Conservation (phyloP, 768 basidiomycete species). For the Mycena amicta region DNA sequence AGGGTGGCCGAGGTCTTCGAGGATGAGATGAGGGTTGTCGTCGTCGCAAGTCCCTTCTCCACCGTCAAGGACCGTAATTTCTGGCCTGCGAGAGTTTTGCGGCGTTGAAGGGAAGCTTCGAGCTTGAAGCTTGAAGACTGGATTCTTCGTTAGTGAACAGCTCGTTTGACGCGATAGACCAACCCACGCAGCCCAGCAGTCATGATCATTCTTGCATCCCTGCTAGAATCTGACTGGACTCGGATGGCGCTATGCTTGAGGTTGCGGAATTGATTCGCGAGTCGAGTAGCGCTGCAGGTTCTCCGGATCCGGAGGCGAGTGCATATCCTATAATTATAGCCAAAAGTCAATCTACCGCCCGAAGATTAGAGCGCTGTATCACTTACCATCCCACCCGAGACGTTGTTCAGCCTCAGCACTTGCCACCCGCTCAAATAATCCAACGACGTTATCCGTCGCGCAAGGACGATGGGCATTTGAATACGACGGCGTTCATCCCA, state of each 20-base stretch:
- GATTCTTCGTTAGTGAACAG: not conserved
- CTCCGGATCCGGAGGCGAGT: slow-evolving; percentile 78
- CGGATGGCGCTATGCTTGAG: slow-evolving; percentile 93
- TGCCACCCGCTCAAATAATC: slow-evolving; percentile 81
- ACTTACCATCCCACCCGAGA: slow-evolving; percentile 88
- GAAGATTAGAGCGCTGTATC: not conserved
- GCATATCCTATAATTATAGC: slow-evolving; percentile 68
- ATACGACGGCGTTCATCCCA: slow-evolving; percentile 94
- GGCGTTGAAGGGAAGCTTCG: slow-evolving; percentile 43
- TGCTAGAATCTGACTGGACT: slow-evolving; percentile 91
- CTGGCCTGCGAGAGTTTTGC: slow-evolving; percentile 79
- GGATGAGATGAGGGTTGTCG: slow-evolving; percentile 83
- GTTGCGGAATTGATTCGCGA: slow-evolving; percentile 80
- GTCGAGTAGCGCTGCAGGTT: slow-evolving; percentile 90
- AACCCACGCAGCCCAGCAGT: slow-evolving; percentile 54
- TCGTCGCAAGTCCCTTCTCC: slow-evolving; percentile 92
- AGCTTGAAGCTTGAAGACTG: not conserved
- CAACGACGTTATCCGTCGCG: slow-evolving; percentile 91
- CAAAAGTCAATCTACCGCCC: not conserved
- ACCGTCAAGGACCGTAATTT: slow-evolving; percentile 91
- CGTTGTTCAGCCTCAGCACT: slow-evolving; percentile 78
- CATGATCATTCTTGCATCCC: slow-evolving; percentile 78
- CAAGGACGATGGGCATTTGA: slow-evolving; percentile 96
- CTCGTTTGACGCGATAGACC: not conserved
- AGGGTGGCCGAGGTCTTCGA: slow-evolving; percentile 95